Evolutionary conservation across 441 rosid genomes (phyloP), one percentile per base, ranked within the genome.

Genomic region (Brassica hybrid): DNA sequence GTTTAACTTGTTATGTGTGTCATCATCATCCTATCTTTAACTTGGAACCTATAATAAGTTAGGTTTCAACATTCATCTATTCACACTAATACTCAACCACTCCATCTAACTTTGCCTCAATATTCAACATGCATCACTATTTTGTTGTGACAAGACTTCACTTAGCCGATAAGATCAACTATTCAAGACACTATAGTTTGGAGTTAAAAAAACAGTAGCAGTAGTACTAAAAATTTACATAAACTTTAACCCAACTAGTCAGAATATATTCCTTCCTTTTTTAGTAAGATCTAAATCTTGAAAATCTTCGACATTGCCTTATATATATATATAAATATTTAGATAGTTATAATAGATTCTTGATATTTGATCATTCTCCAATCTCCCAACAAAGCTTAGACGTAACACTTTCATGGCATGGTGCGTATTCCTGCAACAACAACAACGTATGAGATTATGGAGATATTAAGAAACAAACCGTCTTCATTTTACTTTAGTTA

Each of bases 361-460:
- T 79, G 50, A 65, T 75, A 64, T 21, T 70, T 69, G 19, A 79
- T 80, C 79, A 66, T 60, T 65, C 70, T 65, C 82, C 86, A 67
- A 83, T 85, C 79, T 86, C 93, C 93, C 95, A 90, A 71, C 81
- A 84, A 85, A 88, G 80, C 82, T 84, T 88, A 4, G 90, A 73
- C 58, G 86, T 85, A 58, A 74, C 89, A 67, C 85, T 81, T 61
- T 90, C 93, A 52, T 82, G 93, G 75, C 90, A 86, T 2, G 95
- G 95, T 50, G 86, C 88, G 16, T 90, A 88, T 65, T 88, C 90
- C 95, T 90, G 69, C 36, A 54, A 65, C 27, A 3, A 48, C 11
- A 63, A 69, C 6, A 27, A 11, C 21, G 11, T 57, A 32, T 64
- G 57, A 74, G 61, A 54, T 43, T 56, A 43, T 60, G 21, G 41